Evolutionary conservation across 1,284 basidiomycete genomes (phyloP), one percentile per base, ranked within the genome.

Genomic region (Ceratobasidium sp.): DNA sequence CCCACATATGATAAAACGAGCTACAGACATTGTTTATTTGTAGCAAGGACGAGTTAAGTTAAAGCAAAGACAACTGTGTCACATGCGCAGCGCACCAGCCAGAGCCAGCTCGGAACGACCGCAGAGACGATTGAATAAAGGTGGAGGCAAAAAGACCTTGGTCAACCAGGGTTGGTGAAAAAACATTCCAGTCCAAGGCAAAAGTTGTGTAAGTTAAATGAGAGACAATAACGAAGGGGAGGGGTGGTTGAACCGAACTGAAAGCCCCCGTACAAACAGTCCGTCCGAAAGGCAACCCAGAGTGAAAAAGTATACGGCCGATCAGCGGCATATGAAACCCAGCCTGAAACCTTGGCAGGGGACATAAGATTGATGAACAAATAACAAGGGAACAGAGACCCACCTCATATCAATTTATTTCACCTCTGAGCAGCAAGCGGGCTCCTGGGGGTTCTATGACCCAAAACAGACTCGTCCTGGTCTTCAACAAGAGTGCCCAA

Each of bases 21-120:
- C 22, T 44, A 63, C 17, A 45, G 14, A 63, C 44, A 47, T 29
- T 22, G 11, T 63, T 47, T 24, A 17, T 53, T 54, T 51, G 64
- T n/a, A 53, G 36, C 33, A 54, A 53, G 64, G 53, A 66, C 64
- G 41, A 53, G 27, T 41, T n/a, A 31, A 66, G 54, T 15, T 45
- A 33, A 11, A 54, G 22, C 24, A 54, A 45, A 63, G 47, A 63
- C 22, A 54, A 54, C 14, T 54, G 51, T 19, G 24, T 29, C 36
- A 63, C 36, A 14, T 47, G 60, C 11, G 41, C 51, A 29, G 51
- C 60, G 36, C 60, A 51, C 36, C 69, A 72, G 57, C 57, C 57
- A 60, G 57, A 72, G 47, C 56, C 69, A 60, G 69, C 69, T 72
- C 57, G 69, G 56, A 72, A 60, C n/a, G 45, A 59, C 69, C 69